A percentile compares a stretch with the other conserved stretches of the same genome.
Conservation (phyloP, 148 eudicot genomes). For the Cornus suecica region DNA sequence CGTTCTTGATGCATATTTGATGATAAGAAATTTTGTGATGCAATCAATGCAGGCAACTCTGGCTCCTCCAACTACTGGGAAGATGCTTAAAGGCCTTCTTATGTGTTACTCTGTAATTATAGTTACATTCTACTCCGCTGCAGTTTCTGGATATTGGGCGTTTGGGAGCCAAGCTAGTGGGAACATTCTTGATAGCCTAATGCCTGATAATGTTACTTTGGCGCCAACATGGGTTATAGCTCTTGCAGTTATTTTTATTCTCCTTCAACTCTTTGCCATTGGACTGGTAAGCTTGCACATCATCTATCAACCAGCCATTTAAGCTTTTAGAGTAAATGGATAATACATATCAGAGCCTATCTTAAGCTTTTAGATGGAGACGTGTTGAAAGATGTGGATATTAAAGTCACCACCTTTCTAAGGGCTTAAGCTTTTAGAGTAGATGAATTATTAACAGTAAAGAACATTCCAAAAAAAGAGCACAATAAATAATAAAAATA, state of each 20-base stretch:
- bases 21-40: not conserved
- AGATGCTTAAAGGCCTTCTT: slow-evolving; percentile 86
- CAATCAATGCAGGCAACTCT: slow-evolving; percentile 67
- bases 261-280: slow-evolving; percentile 95
- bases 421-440: too few species aligned
- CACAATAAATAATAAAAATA: too few species aligned
- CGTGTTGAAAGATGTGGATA: too few species aligned
- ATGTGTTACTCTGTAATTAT: slow-evolving; percentile 82
- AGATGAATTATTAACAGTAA: too few species aligned
- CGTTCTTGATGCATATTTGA: not conserved
- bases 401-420: too few species aligned
- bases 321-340: too few species aligned
- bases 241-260: slow-evolving; percentile 67
- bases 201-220: slow-evolving; percentile 73
- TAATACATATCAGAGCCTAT: too few species aligned
- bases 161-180: slow-evolving; percentile 80
- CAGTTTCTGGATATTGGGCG: slow-evolving; percentile 77
- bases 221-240: slow-evolving; percentile 77
- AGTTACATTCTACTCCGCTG: slow-evolving; percentile 80
- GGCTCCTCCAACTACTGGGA: slow-evolving; percentile 94
- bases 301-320: not conserved
- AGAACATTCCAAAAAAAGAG: too few species aligned
- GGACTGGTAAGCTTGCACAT: slow-evolving; percentile 57
- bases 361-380: too few species aligned
- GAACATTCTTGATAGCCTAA: slow-evolving; percentile 71